phyloP scores from a whole-genome alignment of 2,329 filamentous ascomycete species.

The Alternaria angustiovoidea region DNA sequence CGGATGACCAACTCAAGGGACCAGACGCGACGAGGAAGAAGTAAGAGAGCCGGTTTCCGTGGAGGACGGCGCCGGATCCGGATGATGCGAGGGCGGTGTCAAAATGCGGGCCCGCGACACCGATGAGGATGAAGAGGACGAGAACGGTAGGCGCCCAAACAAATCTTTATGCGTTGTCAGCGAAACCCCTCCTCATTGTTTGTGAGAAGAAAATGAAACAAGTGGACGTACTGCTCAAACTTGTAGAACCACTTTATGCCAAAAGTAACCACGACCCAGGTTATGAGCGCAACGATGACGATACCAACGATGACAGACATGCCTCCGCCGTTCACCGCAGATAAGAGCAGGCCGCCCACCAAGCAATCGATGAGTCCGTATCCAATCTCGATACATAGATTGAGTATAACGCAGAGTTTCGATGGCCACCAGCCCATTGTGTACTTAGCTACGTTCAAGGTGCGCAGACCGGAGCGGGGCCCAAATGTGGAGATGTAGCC shows the following conservation, averaged over 20 bases:
- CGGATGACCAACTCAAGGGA: conserved; percentile 67
- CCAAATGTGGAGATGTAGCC: conserved; percentile 36
- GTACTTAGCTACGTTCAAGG: conserved; percentile 58
- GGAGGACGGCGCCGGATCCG: conserved; percentile 59
- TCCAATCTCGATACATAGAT: conserved; percentile 65
- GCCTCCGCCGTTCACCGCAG: conserved; percentile 64
- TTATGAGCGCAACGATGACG: conserved; percentile 58
- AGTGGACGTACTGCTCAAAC: conserved; percentile 26
- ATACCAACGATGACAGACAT: conserved; percentile 68
- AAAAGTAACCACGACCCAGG: conserved; percentile 34
- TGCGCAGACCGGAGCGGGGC: conserved; percentile 26
- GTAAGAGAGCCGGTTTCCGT: conserved; percentile 68
- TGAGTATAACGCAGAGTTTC: conserved; percentile 64
- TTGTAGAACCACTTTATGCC: conserved; percentile 38
- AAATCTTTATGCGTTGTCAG: conserved; percentile 1
- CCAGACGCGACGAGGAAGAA: conserved; percentile 72
- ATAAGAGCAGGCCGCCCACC: conserved; percentile 68
- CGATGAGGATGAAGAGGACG: conserved; percentile 38
- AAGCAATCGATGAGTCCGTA: conserved; percentile 66
- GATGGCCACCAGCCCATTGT: conserved; percentile 70
- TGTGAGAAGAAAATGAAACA: too few species aligned
- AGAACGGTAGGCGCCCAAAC: conserved; percentile 37
- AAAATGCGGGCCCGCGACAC: conserved; percentile 55
- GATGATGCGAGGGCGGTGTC: conserved; percentile 49
- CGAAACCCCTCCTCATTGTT: too few species aligned